phyloP scores from a whole-genome alignment of 2,329 filamentous ascomycete genomes.

The Cercospora citrullina region DNA sequence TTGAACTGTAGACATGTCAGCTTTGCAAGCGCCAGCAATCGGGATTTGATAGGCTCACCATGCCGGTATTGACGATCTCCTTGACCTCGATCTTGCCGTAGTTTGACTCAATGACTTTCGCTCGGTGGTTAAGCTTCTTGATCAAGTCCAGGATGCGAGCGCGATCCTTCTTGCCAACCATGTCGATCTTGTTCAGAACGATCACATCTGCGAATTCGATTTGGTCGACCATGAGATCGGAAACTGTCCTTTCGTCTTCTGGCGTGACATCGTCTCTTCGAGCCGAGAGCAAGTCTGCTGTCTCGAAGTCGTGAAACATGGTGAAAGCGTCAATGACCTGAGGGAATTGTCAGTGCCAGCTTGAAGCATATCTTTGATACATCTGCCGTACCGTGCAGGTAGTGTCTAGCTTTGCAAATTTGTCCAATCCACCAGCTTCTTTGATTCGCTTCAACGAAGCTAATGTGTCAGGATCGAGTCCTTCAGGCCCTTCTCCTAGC shows the following conservation, averaged over 20 bases:
- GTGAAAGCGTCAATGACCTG: slow-evolving; percentile 70
- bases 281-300: slow-evolving; percentile 65
- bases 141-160: slow-evolving; percentile 29
- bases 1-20: slow-evolving; percentile 50
- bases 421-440: slow-evolving; percentile 63
- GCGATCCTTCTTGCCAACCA: slow-evolving; percentile 52
- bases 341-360: background rate
- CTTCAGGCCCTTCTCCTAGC: slow-evolving; percentile 34
- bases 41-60: slow-evolving; percentile 25
- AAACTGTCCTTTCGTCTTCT: slow-evolving; percentile 72
- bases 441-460: slow-evolving; percentile 33
- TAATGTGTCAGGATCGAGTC: slow-evolving; percentile 27
- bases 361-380: too few species aligned
- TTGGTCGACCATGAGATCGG: slow-evolving; percentile 73
- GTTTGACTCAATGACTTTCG: slow-evolving; percentile 62
- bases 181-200: slow-evolving; percentile 68
- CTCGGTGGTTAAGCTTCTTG: slow-evolving; percentile 63
- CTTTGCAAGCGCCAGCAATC: too few species aligned
- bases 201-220: slow-evolving; percentile 77
- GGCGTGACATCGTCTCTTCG: slow-evolving; percentile 60
- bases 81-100: slow-evolving; percentile 62
- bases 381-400: slow-evolving; percentile 56
- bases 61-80: slow-evolving; percentile 64
- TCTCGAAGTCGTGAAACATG: slow-evolving; percentile 71
- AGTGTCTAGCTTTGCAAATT: slow-evolving; percentile 66